These are phyloP conservation scores for Fusarium guadeloupense DNA, from an alignment of 2,329 filamentous ascomycete genomes.

Conservation along the genomic window DNA sequence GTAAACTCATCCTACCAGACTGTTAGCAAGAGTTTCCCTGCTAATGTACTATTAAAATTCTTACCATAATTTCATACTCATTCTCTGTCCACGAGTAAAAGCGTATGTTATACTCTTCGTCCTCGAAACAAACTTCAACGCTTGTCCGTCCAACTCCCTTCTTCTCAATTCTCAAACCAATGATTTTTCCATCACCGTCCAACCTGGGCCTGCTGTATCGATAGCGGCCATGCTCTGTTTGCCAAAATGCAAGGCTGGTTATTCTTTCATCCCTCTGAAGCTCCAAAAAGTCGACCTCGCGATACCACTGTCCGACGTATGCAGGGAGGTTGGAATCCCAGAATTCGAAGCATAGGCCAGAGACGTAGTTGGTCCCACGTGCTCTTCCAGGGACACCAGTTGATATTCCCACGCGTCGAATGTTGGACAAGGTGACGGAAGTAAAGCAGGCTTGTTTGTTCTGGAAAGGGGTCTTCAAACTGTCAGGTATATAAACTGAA, in stretches of 20 bases:
- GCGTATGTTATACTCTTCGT: neutral
- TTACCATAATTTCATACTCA: neutral
- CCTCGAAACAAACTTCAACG: neutral
- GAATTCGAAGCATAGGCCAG: conserved; percentile 14
- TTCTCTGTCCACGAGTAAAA: neutral
- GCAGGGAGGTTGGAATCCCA: neutral
- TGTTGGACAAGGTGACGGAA: neutral
- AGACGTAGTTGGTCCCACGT: neutral
- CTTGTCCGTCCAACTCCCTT: neutral
- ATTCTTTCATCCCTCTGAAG: neutral
- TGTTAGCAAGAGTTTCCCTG: neutral
- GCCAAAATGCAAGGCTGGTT: neutral
- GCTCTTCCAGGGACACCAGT: neutral
- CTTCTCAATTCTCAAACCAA: conserved; percentile 2
- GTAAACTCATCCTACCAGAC: neutral
- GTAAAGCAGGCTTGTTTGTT: neutral
- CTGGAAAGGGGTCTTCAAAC: too few relatives aligned
- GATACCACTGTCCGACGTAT: conserved; percentile 13
- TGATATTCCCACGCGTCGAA: conserved; percentile 1
- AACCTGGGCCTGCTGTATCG: neutral
- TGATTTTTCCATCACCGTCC: neutral
- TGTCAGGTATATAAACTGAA: too few relatives aligned
- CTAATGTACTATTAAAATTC: neutral
- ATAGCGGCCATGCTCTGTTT: neutral
- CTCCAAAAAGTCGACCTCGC: neutral